Evolutionary conservation across 306 rosid species (phyloP).

Genomic region (Vigna radiata): DNA sequence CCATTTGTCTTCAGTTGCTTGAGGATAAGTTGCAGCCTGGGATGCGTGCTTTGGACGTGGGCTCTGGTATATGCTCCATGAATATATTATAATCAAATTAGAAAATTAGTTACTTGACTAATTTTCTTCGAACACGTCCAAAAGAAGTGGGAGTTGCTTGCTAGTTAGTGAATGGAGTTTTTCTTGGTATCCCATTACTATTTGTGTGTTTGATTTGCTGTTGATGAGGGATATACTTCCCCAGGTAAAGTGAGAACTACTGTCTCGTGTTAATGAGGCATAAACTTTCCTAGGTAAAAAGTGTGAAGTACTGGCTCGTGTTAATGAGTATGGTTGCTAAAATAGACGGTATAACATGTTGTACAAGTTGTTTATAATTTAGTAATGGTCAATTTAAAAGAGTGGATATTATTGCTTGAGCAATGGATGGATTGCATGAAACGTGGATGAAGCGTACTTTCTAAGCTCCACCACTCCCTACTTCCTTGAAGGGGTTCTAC

Average conservation of each 20-base stretch:
- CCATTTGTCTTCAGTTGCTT: conserved; percentile 87
- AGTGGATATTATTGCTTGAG: neutral
- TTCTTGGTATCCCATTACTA: neutral
- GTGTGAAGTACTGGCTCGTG: neutral
- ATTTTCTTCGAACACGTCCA: conserved; percentile 2
- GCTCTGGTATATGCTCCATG: conserved; percentile 69
- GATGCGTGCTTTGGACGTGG: conserved; percentile 89
- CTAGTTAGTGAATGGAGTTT: conserved; percentile 15
- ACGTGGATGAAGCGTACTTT: conserved; percentile 6
- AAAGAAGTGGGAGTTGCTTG: conserved; percentile 15
- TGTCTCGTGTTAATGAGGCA: neutral
- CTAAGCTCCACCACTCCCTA: neutral
- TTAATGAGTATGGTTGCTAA: conserved; percentile 2
- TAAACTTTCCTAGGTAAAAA: neutral
- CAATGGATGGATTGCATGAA: neutral
- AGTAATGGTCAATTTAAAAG: neutral
- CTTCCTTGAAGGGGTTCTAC: conserved; percentile 3
- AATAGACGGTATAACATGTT: conserved; percentile 9
- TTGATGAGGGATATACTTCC: neutral
- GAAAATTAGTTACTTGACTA: neutral
- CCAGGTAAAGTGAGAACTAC: neutral
- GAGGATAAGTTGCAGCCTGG: conserved; percentile 89
- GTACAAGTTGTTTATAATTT: neutral
- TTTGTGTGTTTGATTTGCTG: neutral
- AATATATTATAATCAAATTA: neutral